These are phyloP conservation scores for Trichocladium antarcticum DNA, from an alignment of 495 filamentous ascomycete species.

Conservation along the genomic window DNA sequence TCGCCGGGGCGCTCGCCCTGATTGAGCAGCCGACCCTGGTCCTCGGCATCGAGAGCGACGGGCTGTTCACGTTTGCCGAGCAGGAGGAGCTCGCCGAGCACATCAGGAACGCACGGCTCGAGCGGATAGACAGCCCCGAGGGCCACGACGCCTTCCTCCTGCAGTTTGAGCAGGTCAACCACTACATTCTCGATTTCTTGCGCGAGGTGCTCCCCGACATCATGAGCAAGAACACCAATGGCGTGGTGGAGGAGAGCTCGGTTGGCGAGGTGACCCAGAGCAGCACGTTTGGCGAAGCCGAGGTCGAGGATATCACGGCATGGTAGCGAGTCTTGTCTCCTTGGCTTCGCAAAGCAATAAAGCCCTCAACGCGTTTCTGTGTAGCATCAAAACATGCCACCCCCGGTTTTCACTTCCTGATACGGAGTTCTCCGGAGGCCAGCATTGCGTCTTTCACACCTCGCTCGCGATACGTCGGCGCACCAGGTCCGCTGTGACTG, in stretches of 20 bases:
- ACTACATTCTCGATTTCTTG: constrained; percentile 74
- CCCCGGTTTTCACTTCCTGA: too few relatives aligned
- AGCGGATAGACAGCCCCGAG: constrained; percentile 83
- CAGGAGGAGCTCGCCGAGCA: constrained; percentile 80
- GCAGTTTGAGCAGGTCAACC: constrained; percentile 94
- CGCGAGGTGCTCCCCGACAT: constrained; percentile 73
- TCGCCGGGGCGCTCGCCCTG: constrained; percentile 61
- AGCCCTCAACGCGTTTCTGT: not conserved
- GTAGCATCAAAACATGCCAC: too few relatives aligned
- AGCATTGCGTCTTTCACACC: too few relatives aligned
- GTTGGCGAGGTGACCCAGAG: constrained; percentile 54
- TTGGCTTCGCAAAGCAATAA: too few relatives aligned
- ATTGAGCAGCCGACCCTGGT: constrained; percentile 84
- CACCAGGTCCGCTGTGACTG: too few relatives aligned
- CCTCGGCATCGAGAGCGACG: constrained; percentile 86
- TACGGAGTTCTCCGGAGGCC: too few relatives aligned
- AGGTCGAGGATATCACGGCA: constrained; percentile 93
- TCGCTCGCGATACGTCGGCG: too few relatives aligned
- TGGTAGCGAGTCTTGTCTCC: too few relatives aligned
- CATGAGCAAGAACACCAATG: constrained; percentile 53
- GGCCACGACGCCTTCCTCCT: constrained; percentile 94
- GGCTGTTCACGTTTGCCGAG: constrained; percentile 91
- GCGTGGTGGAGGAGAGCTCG: constrained; percentile 31
- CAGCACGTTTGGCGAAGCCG: constrained; percentile 86
- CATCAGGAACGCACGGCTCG: constrained; percentile 65